These are phyloP conservation scores for Achlya hypogyna DNA, from an alignment of 352 stramenopile species.

Conservation along the genomic window DNA sequence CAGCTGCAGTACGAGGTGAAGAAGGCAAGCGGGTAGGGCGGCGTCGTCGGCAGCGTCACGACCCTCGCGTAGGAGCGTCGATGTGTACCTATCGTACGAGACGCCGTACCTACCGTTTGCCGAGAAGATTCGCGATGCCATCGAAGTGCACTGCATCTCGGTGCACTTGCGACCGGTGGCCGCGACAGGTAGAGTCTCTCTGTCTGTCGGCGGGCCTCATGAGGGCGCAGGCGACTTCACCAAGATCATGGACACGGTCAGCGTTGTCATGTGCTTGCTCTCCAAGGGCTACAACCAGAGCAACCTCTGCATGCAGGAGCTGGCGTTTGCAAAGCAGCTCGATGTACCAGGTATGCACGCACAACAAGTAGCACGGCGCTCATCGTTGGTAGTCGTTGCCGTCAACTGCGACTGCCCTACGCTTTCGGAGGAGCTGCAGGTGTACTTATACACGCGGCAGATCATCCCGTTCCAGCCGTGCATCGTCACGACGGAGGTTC, in stretches of 20 bases:
- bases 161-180: not conserved
- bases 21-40: constrained; percentile 33
- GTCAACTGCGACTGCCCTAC: constrained; percentile 30
- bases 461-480: constrained; percentile 72
- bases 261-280: constrained; percentile 6
- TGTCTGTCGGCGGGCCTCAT: no score
- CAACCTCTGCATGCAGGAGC: constrained; percentile 6
- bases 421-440: constrained; percentile 66
- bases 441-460: constrained; percentile 78
- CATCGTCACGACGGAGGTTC: constrained; percentile 54
- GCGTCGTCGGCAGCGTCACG: not conserved
- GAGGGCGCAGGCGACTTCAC: not conserved
- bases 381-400: constrained; percentile 35
- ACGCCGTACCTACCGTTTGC: constrained; percentile 5
- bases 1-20: constrained; percentile 79
- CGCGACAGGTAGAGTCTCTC: not conserved
- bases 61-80: not conserved
- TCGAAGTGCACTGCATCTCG: constrained; percentile 6
- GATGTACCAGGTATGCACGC: not conserved
- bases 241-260: not conserved
- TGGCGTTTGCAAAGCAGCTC: constrained; percentile 7
- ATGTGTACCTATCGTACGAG: constrained; percentile 13
- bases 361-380: no score
- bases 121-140: not conserved
- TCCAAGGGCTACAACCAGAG: not conserved